phyloP scores from a whole-genome alignment of 2,329 filamentous ascomycete species.

The Fusarium euwallaceae region DNA sequence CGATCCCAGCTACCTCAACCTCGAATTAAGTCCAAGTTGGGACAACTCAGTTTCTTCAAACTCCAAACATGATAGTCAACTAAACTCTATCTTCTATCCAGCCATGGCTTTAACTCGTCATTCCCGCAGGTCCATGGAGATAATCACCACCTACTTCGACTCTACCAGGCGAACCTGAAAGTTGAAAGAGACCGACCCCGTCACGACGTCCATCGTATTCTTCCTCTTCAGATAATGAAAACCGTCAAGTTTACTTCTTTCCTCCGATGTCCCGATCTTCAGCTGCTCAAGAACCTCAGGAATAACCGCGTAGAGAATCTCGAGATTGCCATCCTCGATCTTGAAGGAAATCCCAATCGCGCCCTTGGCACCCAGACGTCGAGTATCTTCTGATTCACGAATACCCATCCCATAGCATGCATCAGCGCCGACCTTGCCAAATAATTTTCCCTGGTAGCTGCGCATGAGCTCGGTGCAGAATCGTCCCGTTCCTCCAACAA shows the following conservation, averaged over 20 bases:
- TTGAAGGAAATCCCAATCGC: conserved; percentile 61
- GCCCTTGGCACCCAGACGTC: conserved; percentile 52
- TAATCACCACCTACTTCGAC: not conserved
- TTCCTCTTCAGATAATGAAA: conserved; percentile 52
- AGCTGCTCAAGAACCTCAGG: conserved; percentile 60
- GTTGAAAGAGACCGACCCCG: conserved; percentile 44
- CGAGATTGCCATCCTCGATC: conserved; percentile 61
- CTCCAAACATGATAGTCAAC: not conserved
- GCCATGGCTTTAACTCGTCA: not conserved
- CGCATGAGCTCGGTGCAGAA: conserved; percentile 63
- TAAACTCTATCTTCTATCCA: not conserved
- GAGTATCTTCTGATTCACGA: conserved; percentile 53
- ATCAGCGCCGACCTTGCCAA: conserved; percentile 64
- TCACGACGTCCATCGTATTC: conserved; percentile 57
- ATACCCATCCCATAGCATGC: conserved; percentile 62
- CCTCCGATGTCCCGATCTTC: conserved; percentile 51
- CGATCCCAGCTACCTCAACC: not conserved
- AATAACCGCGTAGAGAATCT: conserved; percentile 59
- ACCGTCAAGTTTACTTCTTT: conserved; percentile 44
- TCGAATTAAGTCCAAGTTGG: not conserved
- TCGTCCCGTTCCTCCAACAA: conserved; percentile 59
- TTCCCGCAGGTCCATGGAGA: not conserved
- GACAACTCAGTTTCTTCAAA: not conserved
- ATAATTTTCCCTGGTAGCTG: conserved; percentile 52
- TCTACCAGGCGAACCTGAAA: conserved; percentile 24